Evolutionary conservation across 2,329 filamentous ascomycete species (phyloP), one percentile per base, ranked within the genome.

Genomic region (Clonostachys chloroleuca): DNA sequence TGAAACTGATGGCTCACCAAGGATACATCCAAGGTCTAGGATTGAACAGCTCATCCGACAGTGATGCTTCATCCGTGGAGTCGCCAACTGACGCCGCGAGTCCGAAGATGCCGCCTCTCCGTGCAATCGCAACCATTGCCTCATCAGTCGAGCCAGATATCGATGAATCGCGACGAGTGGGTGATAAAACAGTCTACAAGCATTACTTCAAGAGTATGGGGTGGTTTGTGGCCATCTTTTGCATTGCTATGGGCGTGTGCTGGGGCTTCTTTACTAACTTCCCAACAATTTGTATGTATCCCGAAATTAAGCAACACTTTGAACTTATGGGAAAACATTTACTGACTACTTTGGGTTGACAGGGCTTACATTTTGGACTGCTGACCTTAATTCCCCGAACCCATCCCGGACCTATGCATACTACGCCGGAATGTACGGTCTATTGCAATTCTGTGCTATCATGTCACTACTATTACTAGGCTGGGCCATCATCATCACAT

Each of bases 291-390:
- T 30, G 24, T 30, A 30, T 30, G 24, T 1, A 30, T 30, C 8
- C 24, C 24, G 8, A 10, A 10, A 30, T 10, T 9, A 30, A 2
- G 3, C 8, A 30, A 30, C 24, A 30, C 2, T 30, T 30, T 30
- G 24, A 30, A 30, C 24, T 10, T 30, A 30, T 30, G 3, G 24
- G 24, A 10, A 5, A 10, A 10, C 9, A 4, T 30, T 30, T 30
- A 4, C 24, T 30, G 8, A 30, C 24, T 30, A 5, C 24, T 30
- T 30, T 30, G 24, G 24, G 4, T 4, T 30, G 3, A 46, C 74
- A 5, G 74, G 71, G 69, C 51, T 74, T 7, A 69, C 64, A 16
- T 70, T 62, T 49, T 73, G 70, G 63, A 60, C 69, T 2, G 56
- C 62, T 3, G 61, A 68, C 42, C 47, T 53, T 2, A 56, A 59